phyloP scores from a whole-genome alignment of 805 yeast species.

The Babjeviella inositovora region DNA sequence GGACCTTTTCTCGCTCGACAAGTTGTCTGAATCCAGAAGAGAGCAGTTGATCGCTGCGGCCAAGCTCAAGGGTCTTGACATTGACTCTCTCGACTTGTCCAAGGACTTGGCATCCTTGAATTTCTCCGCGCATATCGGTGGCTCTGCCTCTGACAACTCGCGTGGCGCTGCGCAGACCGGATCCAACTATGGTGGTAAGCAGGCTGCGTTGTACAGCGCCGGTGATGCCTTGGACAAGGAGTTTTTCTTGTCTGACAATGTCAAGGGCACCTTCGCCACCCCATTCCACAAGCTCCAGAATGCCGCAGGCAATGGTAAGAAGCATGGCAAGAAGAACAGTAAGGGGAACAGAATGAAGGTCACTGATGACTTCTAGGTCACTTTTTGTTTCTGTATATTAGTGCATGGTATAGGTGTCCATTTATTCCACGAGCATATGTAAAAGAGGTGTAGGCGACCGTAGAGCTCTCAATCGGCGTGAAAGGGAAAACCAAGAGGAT shows the following conservation, averaged over 20 bases:
- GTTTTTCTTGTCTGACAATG: conserved; percentile 56
- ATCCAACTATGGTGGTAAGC: conserved; percentile 62
- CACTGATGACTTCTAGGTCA: conserved; percentile 9
- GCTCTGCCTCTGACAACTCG: conserved; percentile 17
- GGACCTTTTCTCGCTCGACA: conserved; percentile 50
- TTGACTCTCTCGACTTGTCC: conserved; percentile 44
- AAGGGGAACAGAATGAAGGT: conserved; percentile 33
- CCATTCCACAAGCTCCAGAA: conserved; percentile 55
- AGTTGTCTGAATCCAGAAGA: conserved; percentile 58
- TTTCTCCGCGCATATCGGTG: conserved; percentile 64
- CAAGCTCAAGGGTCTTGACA: conserved; percentile 29
- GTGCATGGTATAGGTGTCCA: conserved; percentile 1
- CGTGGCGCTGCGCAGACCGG: conserved; percentile 29
- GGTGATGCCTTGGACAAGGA: conserved; percentile 77
- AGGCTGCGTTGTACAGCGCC: conserved; percentile 63
- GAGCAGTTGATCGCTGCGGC: conserved; percentile 58
- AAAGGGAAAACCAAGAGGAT: neutral
- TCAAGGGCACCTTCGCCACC: conserved; percentile 42
- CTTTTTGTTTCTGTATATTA: conserved; percentile 1
- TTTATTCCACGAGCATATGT: neutral
- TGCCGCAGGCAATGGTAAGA: conserved; percentile 20
- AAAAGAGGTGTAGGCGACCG: too few relatives aligned
- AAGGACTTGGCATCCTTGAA: conserved; percentile 58
- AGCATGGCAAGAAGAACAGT: conserved; percentile 67
- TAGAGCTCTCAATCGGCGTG: too few relatives aligned